Conservation (phyloP, 306 rosid species). For the Glycine latifolia region DNA sequence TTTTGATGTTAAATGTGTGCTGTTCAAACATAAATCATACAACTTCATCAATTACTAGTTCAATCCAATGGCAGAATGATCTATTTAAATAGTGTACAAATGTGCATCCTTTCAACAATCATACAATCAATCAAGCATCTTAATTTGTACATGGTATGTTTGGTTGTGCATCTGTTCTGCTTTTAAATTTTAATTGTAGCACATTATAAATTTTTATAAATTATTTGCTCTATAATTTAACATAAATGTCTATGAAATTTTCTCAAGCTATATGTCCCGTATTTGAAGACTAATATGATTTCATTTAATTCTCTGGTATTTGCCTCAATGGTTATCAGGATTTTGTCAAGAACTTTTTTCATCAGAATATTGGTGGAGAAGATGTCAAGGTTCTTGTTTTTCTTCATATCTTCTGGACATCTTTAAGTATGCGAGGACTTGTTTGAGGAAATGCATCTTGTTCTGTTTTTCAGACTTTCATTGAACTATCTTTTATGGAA, state of each 20-base stretch:
- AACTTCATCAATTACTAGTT: neutral
- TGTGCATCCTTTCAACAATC: slow-evolving; percentile 4
- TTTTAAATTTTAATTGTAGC: slow-evolving; percentile 16
- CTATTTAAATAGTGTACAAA: neutral
- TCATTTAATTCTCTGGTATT: neutral
- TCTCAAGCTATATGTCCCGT: neutral
- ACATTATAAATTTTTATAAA: neutral
- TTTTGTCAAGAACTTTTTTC: slow-evolving; percentile 65
- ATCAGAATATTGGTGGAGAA: slow-evolving; percentile 77
- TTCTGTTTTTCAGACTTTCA: slow-evolving; percentile 56
- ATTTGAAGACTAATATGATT: slow-evolving; percentile 41
- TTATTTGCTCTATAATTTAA: slow-evolving; percentile 16
- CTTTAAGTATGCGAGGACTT: slow-evolving; percentile 16
- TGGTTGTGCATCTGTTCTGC: slow-evolving; percentile 18
- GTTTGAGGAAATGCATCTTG: slow-evolving; percentile 32
- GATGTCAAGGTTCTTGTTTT: slow-evolving; percentile 82
- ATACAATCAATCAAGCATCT: too few species aligned
- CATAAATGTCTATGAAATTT: slow-evolving; percentile 2
- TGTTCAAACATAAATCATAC: too few species aligned
- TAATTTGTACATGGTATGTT: too few species aligned
- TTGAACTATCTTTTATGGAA: slow-evolving; percentile 96
- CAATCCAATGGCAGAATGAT: neutral
- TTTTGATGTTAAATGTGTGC: slow-evolving; percentile 10
- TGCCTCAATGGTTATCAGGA: slow-evolving; percentile 59
- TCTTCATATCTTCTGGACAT: slow-evolving; percentile 22